Base-by-base conservation (phyloP, 2,329 filamentous ascomycete species). In the Botrytis squamosa region DNA sequence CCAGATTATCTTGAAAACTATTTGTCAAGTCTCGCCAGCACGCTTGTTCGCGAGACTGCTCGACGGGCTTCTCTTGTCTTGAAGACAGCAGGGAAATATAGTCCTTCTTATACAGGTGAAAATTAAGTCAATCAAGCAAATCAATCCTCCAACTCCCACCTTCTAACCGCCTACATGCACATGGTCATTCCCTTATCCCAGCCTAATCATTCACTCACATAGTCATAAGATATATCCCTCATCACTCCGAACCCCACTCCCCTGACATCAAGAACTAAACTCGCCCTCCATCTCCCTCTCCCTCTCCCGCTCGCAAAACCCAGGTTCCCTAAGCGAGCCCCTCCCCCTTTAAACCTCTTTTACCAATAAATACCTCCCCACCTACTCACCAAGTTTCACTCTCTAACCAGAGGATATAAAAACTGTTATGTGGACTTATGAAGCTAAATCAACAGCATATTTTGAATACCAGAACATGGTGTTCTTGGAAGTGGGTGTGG, bases 361-460 rank as follows among this genome's bases (percentile, higher is more conserved):
- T 18, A n/a, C 12, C 4, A 7, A 55, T 55, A 55, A 55, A 55
- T n/a, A 16, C 49, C 25, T 16, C 49, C 22, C 3, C 12, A 46
- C 20, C 49, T 0, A 7, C 5, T 6, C 1, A 1, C 49, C 25
- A n/a, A n/a, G 2, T n/a, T 7, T 5, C 0, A 18, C 4, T 52
- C 49, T 6, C 25, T 12, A 52, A n/a, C 2, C 49, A 52, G 25
- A n/a, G 4, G 3, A n/a, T 9, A 49, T 25, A 9, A 12, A 49
- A 25, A 49, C 46, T 25, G 10, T 12, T 9, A 25, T 49, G 5
- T 4, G 9, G 22, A 49, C 22, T 25, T 12, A 49, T 12, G 4
- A 3, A 4, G 46, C 46, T 1, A 25, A 12, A 10, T 25, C 49
- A 29, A 55, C 25, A 0, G 10, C 5, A 3, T 4, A 14, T 4